These are phyloP conservation scores for Penicillium sp. DNA, from an alignment of 2,329 filamentous ascomycete species.

Conservation along the genomic window DNA sequence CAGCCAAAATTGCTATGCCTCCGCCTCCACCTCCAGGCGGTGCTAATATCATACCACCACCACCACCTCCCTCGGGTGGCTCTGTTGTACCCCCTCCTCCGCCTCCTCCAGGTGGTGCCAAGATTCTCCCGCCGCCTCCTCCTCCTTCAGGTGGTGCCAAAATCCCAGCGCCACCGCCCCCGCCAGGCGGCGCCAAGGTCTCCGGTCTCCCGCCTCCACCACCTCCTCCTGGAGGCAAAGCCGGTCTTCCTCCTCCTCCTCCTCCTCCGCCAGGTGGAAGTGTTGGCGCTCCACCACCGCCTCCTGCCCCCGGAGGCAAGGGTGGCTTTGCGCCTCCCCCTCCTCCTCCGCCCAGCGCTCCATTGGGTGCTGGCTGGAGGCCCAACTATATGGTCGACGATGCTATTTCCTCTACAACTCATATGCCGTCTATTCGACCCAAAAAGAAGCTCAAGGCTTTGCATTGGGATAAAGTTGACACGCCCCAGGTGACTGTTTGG, in stretches of 20 bases:
- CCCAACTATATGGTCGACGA: slow-evolving; percentile 71
- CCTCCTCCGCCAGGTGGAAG: slow-evolving; percentile 35
- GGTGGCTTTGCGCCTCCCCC: slow-evolving; percentile 53
- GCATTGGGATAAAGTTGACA: slow-evolving; percentile 98
- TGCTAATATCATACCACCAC: slow-evolving; percentile 32
- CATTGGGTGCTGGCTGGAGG: slow-evolving; percentile 52
- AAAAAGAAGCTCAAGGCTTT: slow-evolving; percentile 99
- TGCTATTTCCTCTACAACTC: slow-evolving; percentile 58
- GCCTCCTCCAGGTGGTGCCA: slow-evolving; percentile 43
- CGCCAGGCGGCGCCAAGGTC: slow-evolving; percentile 44
- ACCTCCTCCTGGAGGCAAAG: slow-evolving; percentile 40
- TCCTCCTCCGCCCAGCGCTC: slow-evolving; percentile 64
- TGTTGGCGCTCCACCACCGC: slow-evolving; percentile 33
- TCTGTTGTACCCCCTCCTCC: slow-evolving; percentile 36
- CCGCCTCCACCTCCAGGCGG: slow-evolving; percentile 17
- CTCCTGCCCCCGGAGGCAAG: slow-evolving; percentile 44
- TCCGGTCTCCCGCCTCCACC: slow-evolving; percentile 44
- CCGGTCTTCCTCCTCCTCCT: slow-evolving; percentile 36
- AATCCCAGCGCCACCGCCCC: slow-evolving; percentile 45
- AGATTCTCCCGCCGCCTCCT: slow-evolving; percentile 35
- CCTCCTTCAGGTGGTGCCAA: slow-evolving; percentile 51
- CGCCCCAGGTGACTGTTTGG: slow-evolving; percentile 89
- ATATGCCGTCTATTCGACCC: slow-evolving; percentile 76
- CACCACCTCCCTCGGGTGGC: slow-evolving; percentile 47
- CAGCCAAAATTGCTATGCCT: slow-evolving; percentile 10